Conservation (phyloP, 169 alveolate genomes). For the Plasmodium billcollinsi region DNA sequence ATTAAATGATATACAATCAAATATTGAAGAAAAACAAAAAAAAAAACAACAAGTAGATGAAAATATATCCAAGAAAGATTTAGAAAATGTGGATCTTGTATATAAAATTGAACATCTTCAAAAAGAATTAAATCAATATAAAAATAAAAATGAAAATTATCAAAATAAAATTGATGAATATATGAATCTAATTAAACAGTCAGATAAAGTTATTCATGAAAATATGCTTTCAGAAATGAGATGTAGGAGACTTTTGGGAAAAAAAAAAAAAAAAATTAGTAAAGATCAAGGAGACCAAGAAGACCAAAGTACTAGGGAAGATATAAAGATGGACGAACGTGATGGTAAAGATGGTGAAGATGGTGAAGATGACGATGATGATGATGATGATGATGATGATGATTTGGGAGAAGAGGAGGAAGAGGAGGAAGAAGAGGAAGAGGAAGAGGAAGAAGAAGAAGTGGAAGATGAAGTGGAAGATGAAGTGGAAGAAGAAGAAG, state of each 20-base stretch:
- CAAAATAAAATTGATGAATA: conserved; percentile 29
- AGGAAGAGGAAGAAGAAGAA: conserved; percentile 54
- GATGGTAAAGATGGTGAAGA: background rate
- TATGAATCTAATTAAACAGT: conserved; percentile 23
- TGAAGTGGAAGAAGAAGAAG: conserved; percentile 27
- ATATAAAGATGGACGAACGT: background rate
- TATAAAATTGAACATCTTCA: conserved; percentile 36
- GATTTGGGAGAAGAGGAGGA: conserved; percentile 11
- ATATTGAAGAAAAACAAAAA: conserved; percentile 56
- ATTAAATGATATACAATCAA: conserved; percentile 15
- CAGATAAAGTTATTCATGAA: conserved; percentile 34
- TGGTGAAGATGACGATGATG: background rate
- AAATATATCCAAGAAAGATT: conserved; percentile 48
- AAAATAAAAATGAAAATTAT: conserved; percentile 6
- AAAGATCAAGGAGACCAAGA: background rate
- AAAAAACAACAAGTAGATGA: conserved; percentile 62
- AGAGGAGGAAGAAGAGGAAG: conserved; percentile 28
- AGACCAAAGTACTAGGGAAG: background rate
- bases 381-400: background rate
- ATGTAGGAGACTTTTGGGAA: background rate
- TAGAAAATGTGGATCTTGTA: conserved; percentile 67
- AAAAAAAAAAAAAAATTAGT: conserved; percentile 2
- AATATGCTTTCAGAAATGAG: background rate
- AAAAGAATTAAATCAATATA: conserved; percentile 37
- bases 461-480: conserved; percentile 42